These are phyloP conservation scores for Penicillium chermesinum DNA, from an alignment of 495 filamentous ascomycete species.

Conservation along the genomic window DNA sequence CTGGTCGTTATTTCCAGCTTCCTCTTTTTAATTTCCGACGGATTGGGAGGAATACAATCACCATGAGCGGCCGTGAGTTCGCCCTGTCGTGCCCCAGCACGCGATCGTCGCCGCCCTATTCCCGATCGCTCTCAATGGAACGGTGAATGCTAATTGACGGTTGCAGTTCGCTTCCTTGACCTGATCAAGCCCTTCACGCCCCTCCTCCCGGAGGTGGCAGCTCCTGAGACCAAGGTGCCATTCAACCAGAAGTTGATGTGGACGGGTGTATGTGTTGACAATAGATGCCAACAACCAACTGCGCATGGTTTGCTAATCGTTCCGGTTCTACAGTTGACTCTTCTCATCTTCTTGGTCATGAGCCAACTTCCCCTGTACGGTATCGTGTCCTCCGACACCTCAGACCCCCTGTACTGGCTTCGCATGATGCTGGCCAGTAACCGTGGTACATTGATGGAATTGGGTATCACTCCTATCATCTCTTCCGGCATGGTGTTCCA, in stretches of 20 bases:
- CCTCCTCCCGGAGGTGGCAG: conserved; percentile 96
- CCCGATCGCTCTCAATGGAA: conserved; percentile 27
- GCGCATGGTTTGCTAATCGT: conserved; percentile 31
- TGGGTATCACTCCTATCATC: conserved; percentile 99
- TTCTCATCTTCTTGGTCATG: conserved; percentile 99
- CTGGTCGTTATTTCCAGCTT: conserved; percentile 55
- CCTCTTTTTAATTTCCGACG: conserved; percentile 21
- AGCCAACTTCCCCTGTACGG: conserved; percentile 98
- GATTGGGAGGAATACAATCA: conserved; percentile 36
- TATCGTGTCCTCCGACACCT: conserved; percentile 93
- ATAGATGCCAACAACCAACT: conserved; percentile 4
- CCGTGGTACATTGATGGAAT: conserved; percentile 95
- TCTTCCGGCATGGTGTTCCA: conserved; percentile 99
- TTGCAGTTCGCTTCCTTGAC: conserved; percentile 94
- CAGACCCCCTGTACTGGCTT: conserved; percentile 98
- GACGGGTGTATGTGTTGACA: conserved; percentile 66
- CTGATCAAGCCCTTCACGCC: conserved; percentile 99
- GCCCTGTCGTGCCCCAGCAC: conserved; percentile 15
- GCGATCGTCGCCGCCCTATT: conserved; percentile 31
- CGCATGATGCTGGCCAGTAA: conserved; percentile 99
- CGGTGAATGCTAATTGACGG: conserved; percentile 15
- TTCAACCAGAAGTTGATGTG: conserved; percentile 99
- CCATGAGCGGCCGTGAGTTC: conserved; percentile 46
- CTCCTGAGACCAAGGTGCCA: conserved; percentile 91
- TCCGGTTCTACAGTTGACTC: conserved; percentile 59